Percentiles rank a stretch among this genome's conserved stretches.
Conservation (phyloP, 164 flowering plant genomes). For the Macadamia tetraphylla region DNA sequence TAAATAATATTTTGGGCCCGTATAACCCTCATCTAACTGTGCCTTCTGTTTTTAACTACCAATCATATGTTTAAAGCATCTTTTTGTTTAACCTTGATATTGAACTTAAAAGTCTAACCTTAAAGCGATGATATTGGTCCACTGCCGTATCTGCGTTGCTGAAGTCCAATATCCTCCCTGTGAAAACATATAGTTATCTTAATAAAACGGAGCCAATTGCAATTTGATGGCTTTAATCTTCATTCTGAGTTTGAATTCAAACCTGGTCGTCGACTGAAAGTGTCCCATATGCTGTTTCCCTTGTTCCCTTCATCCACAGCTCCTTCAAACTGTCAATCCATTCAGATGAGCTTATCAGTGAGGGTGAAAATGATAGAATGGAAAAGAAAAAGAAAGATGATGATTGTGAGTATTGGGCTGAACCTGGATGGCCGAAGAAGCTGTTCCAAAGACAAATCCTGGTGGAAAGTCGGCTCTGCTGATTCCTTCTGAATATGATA, state of each 20-base stretch:
- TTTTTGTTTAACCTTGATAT: background rate
- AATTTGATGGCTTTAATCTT: background rate
- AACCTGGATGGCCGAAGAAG: slow-evolving; percentile 94
- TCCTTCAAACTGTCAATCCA: slow-evolving; percentile 63
- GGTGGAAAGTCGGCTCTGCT: slow-evolving; percentile 68
- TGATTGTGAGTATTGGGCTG: background rate
- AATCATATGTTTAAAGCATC: background rate
- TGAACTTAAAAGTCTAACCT: slow-evolving; percentile 33
- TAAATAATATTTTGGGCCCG: background rate
- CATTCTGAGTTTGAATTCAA: background rate
- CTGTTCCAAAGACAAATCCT: slow-evolving; percentile 76
- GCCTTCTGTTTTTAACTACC: background rate
- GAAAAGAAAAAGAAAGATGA: background rate
- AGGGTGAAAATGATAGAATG: background rate
- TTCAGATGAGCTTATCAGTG: background rate
- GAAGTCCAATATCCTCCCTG: slow-evolving; percentile 78
- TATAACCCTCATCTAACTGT: background rate
- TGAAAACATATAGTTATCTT: background rate
- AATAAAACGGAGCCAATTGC: background rate
- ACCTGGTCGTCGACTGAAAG: slow-evolving; percentile 61
- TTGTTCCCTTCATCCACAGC: slow-evolving; percentile 76
- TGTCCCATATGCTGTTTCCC: slow-evolving; percentile 83
- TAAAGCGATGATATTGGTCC: slow-evolving; percentile 79
- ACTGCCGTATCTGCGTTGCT: slow-evolving; percentile 82
- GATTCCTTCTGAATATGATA: slow-evolving; percentile 25